A percentile compares a stretch with the other conserved stretches of the same genome.
Conservation (phyloP, 2,329 filamentous ascomycete species). For the Aspergillus thermomutatus region DNA sequence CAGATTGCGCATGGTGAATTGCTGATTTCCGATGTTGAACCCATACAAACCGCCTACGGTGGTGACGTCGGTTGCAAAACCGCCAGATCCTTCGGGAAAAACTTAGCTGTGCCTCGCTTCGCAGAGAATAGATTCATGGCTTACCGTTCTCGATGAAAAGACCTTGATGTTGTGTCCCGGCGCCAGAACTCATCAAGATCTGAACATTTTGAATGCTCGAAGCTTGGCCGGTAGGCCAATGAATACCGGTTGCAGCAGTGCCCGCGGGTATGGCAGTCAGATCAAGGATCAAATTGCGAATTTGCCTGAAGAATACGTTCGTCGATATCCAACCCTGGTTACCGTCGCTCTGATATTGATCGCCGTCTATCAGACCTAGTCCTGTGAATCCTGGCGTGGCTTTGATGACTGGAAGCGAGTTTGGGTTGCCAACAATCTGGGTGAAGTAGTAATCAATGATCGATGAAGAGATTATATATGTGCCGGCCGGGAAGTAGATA, state of each 20-base stretch:
- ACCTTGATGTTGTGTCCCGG: slow-evolving; percentile 52
- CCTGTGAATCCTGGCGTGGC: slow-evolving; percentile 53
- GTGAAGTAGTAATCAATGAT: slow-evolving; percentile 64
- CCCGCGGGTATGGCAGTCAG: slow-evolving; percentile 38
- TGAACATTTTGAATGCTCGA: slow-evolving; percentile 61
- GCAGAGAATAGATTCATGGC: background rate
- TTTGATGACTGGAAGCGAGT: slow-evolving; percentile 53
- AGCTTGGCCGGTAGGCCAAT: slow-evolving; percentile 55
- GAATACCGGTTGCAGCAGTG: slow-evolving; percentile 39
- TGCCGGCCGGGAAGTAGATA: slow-evolving; percentile 58
- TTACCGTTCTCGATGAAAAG: slow-evolving; percentile 58
- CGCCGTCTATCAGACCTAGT: slow-evolving; percentile 57
- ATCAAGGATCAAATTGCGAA: slow-evolving; percentile 65
- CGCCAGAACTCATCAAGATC: slow-evolving; percentile 53
- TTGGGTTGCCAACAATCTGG: slow-evolving; percentile 60
- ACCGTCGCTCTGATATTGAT: slow-evolving; percentile 46
- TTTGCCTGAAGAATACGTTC: slow-evolving; percentile 63
- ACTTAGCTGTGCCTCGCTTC: background rate
- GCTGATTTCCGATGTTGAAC: slow-evolving; percentile 61
- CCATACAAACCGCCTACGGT: slow-evolving; percentile 62
- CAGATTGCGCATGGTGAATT: slow-evolving; percentile 59
- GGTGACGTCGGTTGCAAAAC: slow-evolving; percentile 57
- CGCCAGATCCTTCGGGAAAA: slow-evolving; percentile 46
- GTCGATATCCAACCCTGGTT: slow-evolving; percentile 44
- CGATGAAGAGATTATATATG: slow-evolving; percentile 54